These are phyloP conservation scores for Penicillium cataractarum DNA, from an alignment of 495 filamentous ascomycete species.

Conservation along the genomic window DNA sequence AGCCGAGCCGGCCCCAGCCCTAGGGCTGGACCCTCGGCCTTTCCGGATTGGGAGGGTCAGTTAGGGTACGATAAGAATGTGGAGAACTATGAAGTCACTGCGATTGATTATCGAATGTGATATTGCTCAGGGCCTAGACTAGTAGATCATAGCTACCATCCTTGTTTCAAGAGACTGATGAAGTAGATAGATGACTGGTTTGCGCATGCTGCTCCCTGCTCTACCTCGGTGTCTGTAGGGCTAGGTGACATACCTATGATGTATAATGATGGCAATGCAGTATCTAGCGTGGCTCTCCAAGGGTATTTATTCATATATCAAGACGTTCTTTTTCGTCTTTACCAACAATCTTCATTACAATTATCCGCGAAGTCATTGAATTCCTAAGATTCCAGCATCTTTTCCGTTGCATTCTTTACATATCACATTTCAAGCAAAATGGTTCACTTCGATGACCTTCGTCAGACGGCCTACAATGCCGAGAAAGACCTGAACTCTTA, in stretches of 20 bases:
- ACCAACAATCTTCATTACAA: neutral
- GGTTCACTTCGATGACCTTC: constrained; percentile 42
- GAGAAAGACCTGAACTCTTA: constrained; percentile 59
- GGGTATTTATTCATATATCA: neutral
- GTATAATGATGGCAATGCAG: constrained; percentile 39
- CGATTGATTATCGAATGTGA: neutral
- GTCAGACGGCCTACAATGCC: constrained; percentile 43
- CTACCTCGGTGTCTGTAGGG: constrained; percentile 7
- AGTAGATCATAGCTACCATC: constrained; percentile 15
- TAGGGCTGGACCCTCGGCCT: constrained; percentile 37
- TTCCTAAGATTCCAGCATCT: neutral
- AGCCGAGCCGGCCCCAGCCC: constrained; percentile 32
- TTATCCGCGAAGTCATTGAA: neutral
- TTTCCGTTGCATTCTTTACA: neutral
- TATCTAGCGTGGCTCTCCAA: constrained; percentile 1
- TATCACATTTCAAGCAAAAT: constrained; percentile 24
- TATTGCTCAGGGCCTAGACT: neutral
- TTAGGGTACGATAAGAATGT: constrained; percentile 30
- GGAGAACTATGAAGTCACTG: constrained; percentile 32
- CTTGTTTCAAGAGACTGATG: constrained; percentile 3
- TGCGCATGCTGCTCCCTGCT: neutral
- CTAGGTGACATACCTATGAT: constrained; percentile 46
- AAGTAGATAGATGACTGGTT: neutral
- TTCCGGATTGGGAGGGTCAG: constrained; percentile 15
- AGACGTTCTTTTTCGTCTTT: neutral